Evolutionary conservation across 768 basidiomycete species (phyloP), one percentile per base, ranked within the genome.

Genomic region (Phanerochaete sordida): DNA sequence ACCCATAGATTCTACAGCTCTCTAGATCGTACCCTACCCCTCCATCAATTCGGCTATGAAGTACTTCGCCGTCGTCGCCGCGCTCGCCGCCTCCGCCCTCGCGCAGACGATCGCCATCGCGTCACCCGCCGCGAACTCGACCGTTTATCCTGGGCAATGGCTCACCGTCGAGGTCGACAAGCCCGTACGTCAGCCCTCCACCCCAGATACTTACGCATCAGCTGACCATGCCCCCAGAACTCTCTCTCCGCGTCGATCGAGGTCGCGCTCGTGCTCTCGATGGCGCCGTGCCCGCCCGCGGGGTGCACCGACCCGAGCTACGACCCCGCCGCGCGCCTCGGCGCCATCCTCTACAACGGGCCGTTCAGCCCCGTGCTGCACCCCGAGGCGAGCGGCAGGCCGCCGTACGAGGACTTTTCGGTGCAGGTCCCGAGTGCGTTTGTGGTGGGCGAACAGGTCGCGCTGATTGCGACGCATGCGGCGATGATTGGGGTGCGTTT

Each of bases 261-360:
- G 49, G 71, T 75, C 31, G 73, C 69, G 2, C 57, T 76, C 44
- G 73, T 71, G 48, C 74, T 77, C 53, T 71, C 68, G 1, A 45
- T 74, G 39, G 51, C 56, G 37, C 59, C 66, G 11, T 76, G 75
- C 64, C 49, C 62, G 3, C 54, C 54, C 19, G 23, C 54, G 0
- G 46, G 31, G 27, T 63, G 49, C 19, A 31, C 57, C 44, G 72
- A 72, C 63, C 61, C 67, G 5, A 53, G 64, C 15, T 56, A 61
- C 43, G 61, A 64, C 56, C 61, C 64, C 37, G 48, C 64, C 24
- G 53, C 68, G 24, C 39, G 50, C 11, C 61, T 75, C 31, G 75
- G 74, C 37, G 59, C 26, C 24, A 61, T 73, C 49, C 59, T 76
- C 21, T 74, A 73, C 63, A 51, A 48, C 4, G 74, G 73, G 9